Evolutionary conservation across 148 eudicot genomes (phyloP).

Genomic region (Vaccinium vitisidaea): DNA sequence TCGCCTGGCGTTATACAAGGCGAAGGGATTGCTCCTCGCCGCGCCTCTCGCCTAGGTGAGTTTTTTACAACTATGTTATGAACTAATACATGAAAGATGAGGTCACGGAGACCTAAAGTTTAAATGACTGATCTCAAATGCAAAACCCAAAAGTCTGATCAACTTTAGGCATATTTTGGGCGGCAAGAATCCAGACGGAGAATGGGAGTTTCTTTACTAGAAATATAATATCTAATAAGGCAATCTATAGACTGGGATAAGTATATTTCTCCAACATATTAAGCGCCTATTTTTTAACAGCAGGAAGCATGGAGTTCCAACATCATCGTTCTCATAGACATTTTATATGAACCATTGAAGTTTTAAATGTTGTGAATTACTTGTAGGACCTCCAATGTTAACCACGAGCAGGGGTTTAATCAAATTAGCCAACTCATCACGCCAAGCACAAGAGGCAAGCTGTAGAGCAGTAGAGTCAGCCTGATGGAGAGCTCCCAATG

Average conservation of each 20-base stretch:
- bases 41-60: too few species aligned
- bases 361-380: conserved; percentile 31
- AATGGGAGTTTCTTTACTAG: neutral
- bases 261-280: neutral
- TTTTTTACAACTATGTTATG: too few species aligned
- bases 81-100: too few species aligned
- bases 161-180: too few species aligned
- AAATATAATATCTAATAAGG: too few species aligned
- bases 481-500: conserved; percentile 87
- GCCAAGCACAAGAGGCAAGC: conserved; percentile 69
- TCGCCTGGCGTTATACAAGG: too few species aligned
- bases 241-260: neutral
- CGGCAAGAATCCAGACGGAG: neutral
- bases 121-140: too few species aligned
- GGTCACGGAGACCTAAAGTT: too few species aligned
- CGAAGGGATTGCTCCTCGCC: too few species aligned
- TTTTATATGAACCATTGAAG: neutral
- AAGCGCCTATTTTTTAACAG: neutral
- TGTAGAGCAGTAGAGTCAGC: conserved; percentile 62
- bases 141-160: too few species aligned
- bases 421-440: conserved; percentile 60
- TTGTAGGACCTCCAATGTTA: conserved; percentile 86
- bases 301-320: neutral
- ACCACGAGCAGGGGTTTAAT: conserved; percentile 79
- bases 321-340: neutral